Conservation (phyloP, 768 basidiomycete species). For the Coprinellus micaceus region DNA sequence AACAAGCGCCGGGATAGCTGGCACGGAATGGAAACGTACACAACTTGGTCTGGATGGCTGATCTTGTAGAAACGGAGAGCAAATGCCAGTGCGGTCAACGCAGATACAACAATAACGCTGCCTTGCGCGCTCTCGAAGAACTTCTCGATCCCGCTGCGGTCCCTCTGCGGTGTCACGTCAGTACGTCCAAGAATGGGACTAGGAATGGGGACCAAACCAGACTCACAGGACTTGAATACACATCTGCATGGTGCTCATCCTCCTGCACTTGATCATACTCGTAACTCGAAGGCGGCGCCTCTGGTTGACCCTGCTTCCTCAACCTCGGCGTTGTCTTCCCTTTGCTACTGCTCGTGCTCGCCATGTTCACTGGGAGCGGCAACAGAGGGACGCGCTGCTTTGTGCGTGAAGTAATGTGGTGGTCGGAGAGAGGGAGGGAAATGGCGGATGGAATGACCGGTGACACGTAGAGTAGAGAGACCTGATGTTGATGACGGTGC, state of each 20-base stretch:
- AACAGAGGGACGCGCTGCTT: constrained; percentile 10
- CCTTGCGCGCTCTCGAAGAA: constrained; percentile 59
- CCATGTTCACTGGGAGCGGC: constrained; percentile 25
- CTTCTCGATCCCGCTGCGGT: constrained; percentile 58
- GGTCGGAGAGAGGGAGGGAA: constrained; percentile 5
- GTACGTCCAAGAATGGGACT: too few relatives aligned
- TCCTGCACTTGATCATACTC: constrained; percentile 37
- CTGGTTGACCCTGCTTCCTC: constrained; percentile 17
- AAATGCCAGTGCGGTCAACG: constrained; percentile 74
- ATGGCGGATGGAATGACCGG: neutral
- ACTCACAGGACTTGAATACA: constrained; percentile 50
- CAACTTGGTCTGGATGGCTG: constrained; percentile 90
- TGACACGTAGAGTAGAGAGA: constrained; percentile 4
- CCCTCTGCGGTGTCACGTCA: constrained; percentile 32
- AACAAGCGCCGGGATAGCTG: too few relatives aligned
- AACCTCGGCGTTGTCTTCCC: constrained; percentile 23
- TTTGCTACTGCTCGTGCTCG: constrained; percentile 27
- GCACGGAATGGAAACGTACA: constrained; percentile 49
- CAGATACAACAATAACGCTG: constrained; percentile 57
- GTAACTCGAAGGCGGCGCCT: constrained; percentile 12
- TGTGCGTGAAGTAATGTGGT: constrained; percentile 4
- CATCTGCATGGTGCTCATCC: constrained; percentile 49
- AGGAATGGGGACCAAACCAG: neutral
- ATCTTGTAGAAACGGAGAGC: constrained; percentile 91
- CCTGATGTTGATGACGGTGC: neutral